Evolutionary conservation across 164 flowering plant species (phyloP).

Genomic region (Liriodendron chinense): DNA sequence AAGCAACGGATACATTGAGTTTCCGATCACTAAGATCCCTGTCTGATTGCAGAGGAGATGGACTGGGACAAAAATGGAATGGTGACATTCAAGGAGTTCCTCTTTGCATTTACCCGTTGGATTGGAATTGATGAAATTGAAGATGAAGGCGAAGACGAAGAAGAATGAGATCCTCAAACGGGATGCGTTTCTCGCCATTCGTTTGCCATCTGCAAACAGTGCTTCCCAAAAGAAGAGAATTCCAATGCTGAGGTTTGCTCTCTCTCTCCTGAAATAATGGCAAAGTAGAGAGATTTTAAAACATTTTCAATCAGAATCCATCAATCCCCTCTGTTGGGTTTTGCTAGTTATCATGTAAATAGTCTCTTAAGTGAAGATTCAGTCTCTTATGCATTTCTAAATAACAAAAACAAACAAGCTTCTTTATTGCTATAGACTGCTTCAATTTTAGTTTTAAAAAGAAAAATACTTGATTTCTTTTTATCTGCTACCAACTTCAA

Average conservation of each 20-base stretch:
- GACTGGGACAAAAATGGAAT: slow-evolving; percentile 97
- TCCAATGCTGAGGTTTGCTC: slow-evolving; percentile 4
- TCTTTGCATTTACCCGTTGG: slow-evolving; percentile 93
- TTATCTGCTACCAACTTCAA: not conserved
- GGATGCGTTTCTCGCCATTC: not conserved
- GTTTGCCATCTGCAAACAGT: not conserved
- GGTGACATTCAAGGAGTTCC: slow-evolving; percentile 97
- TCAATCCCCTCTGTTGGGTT: slow-evolving; percentile 2
- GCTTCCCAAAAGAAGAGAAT: not conserved
- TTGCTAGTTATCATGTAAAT: slow-evolving; percentile 17
- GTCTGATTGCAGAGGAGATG: slow-evolving; percentile 79
- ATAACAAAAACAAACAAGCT: not conserved
- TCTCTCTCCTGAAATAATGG: slow-evolving; percentile 3
- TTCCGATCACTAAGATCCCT: not conserved
- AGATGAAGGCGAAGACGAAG: slow-evolving; percentile 45
- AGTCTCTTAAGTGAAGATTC: not conserved
- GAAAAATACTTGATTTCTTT: too few species aligned
- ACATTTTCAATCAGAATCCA: slow-evolving; percentile 6
- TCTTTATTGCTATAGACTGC: not conserved
- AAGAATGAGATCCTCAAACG: slow-evolving; percentile 11
- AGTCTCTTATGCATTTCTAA: not conserved
- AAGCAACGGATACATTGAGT: too few species aligned
- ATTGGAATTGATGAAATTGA: slow-evolving; percentile 80
- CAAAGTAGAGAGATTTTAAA: not conserved
- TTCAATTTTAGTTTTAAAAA: too few species aligned